Evolutionary conservation across 208 protist genomes (phyloP).

Genomic region (Tritrichomonas foetus): DNA sequence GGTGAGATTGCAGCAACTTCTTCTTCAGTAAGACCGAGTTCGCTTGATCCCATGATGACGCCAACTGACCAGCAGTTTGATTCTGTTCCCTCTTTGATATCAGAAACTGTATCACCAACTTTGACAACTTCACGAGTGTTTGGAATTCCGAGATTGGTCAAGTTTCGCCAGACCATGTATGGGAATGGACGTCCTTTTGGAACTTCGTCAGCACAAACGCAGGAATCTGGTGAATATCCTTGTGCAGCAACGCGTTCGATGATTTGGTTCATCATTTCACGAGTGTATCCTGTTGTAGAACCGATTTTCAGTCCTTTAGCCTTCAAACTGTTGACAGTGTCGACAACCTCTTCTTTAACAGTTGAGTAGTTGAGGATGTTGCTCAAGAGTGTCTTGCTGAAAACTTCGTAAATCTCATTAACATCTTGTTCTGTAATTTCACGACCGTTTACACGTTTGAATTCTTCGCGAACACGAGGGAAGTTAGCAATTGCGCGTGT

Average conservation of each 20-base stretch:
- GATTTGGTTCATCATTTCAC: not conserved
- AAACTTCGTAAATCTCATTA: not conserved
- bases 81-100: not conserved
- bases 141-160: not conserved
- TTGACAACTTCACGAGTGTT: not conserved
- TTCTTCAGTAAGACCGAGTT: not conserved
- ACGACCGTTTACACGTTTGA: not conserved
- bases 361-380: not conserved
- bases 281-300: not conserved
- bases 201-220: not conserved
- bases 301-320: not conserved
- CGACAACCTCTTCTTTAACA: not conserved
- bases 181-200: not conserved
- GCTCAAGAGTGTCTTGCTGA: not conserved
- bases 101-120: not conserved
- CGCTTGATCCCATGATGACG: not conserved
- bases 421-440: not conserved
- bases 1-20: not conserved
- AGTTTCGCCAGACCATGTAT: not conserved
- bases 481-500: not conserved
- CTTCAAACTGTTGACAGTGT: not conserved
- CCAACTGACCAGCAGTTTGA: not conserved
- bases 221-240: not conserved
- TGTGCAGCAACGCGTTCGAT: not conserved
- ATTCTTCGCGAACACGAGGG: not conserved